Conservation (phyloP, 495 filamentous ascomycete genomes). For the Usnea hakonensis region DNA sequence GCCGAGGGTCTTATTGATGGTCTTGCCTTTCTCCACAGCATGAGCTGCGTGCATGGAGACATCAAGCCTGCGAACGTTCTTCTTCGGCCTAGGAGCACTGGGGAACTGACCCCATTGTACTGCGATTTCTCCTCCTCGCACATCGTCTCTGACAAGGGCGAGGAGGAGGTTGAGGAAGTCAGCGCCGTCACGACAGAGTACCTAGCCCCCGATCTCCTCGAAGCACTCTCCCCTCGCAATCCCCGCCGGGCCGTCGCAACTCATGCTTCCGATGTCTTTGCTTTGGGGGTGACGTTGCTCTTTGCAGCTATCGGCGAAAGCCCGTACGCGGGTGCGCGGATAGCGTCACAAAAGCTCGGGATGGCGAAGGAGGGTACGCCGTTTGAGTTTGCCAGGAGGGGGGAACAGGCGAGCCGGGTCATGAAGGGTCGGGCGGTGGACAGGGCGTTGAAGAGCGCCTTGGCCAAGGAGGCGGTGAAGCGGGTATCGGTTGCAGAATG, state of each 20-base stretch:
- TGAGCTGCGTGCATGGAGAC: conserved; percentile 47
- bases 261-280: conserved; percentile 44
- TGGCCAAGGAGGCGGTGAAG: conserved; percentile 37
- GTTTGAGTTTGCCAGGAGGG: conserved; percentile 38
- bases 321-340: conserved; percentile 42
- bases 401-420: conserved; percentile 35
- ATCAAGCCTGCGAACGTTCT: conserved; percentile 52
- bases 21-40: conserved; percentile 45
- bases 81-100: conserved; percentile 25
- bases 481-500: conserved; percentile 35
- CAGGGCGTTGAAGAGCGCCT: conserved; percentile 33
- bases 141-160: conserved; percentile 22
- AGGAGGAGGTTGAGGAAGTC: conserved; percentile 22
- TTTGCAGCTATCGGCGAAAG: conserved; percentile 47
- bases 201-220: conserved; percentile 49
- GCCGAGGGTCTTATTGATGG: conserved; percentile 43
- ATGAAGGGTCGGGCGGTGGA: conserved; percentile 41
- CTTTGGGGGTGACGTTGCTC: conserved; percentile 49
- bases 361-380: conserved; percentile 45
- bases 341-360: conserved; percentile 35
- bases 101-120: conserved; percentile 39
- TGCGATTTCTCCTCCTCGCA: conserved; percentile 56
- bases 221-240: conserved; percentile 30
- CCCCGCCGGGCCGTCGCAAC: conserved; percentile 30
- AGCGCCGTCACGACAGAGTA: conserved; percentile 51